phyloP scores from a whole-genome alignment of 345 rosid species.

The Trapa bicornis region DNA sequence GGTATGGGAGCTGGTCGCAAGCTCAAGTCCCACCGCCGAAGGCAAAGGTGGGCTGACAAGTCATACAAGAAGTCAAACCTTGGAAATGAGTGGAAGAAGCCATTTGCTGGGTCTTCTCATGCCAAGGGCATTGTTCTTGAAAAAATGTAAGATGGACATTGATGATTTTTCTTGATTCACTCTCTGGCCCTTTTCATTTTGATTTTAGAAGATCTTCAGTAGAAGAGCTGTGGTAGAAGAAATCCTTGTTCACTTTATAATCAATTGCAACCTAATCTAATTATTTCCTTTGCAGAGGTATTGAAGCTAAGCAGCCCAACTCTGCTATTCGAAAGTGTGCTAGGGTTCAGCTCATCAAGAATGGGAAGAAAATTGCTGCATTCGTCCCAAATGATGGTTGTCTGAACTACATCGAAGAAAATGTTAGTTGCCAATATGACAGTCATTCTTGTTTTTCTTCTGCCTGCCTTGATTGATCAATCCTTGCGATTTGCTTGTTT shows the following conservation, averaged over 20 bases:
- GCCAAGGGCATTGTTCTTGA: conserved; percentile 75
- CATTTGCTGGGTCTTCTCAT: conserved; percentile 78
- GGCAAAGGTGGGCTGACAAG: conserved; percentile 93
- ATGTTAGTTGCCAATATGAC: conserved; percentile 26
- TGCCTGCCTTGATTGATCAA: background rate
- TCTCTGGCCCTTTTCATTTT: background rate
- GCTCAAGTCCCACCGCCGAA: conserved; percentile 63
- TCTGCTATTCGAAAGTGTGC: conserved; percentile 97
- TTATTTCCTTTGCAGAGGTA: conserved; percentile 40
- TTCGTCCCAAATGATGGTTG: conserved; percentile 96
- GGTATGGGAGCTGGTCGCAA: conserved; percentile 84
- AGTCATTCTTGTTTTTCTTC: background rate
- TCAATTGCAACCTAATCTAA: background rate
- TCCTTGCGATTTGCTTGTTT: background rate
- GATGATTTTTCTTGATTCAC: background rate
- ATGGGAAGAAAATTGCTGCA: conserved; percentile 93
- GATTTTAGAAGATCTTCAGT: background rate
- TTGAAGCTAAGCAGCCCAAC: conserved; percentile 97
- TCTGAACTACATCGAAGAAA: conserved; percentile 88
- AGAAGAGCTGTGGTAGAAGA: background rate
- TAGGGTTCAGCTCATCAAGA: conserved; percentile 85
- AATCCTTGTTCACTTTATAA: background rate
- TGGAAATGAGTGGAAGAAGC: conserved; percentile 92
- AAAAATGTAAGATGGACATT: conserved; percentile 37
- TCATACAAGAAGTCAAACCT: conserved; percentile 70